Base-by-base conservation (phyloP, 2,329 filamentous ascomycete genomes). In the Xenoacremonium recifei region DNA sequence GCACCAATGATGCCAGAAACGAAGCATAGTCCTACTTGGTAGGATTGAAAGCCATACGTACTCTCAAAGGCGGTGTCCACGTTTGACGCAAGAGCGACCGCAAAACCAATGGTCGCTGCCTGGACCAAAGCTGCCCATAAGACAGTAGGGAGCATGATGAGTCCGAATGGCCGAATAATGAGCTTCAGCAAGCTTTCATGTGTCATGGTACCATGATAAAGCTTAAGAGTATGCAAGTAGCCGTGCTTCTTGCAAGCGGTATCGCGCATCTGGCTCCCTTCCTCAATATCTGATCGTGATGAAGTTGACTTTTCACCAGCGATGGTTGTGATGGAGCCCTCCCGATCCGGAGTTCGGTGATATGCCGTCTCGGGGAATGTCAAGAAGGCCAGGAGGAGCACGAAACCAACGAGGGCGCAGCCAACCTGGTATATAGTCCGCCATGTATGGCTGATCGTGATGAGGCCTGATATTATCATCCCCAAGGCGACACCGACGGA, bases 321-420 rank as follows among this genome's bases (percentile, higher is more conserved):
- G 35, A 44, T 37, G 11, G 23, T 9, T 21, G 30, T 47, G 40
- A 44, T 19, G 16, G 36, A 25, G 9, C 21, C 23, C 6, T 45
- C 35, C 5, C 20, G 10, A 13, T 42, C 12, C 38, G 48, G 15
- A 52, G 38, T 51, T 44, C 73, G 64, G 32, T 54, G 58, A 53
- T 69, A 80, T 7, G 69, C 68, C 0, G 76, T 80, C 54, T 80
- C 77, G 0, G 77, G 77, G 38, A 81, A 74, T 5, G 73, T 73
- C 42, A 81, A 70, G 50, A 76, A 60, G 6, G 73, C 67, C 3
- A 79, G 48, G 1, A 79, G 38, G 2, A 75, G 69, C 18, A 72
- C 61, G 7, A 65, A 48, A 11, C 72, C 76, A 34, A 80, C 66
- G 11, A 80, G 54, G n/a, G 68, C 75, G 3, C 69, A 58, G 5